These are phyloP conservation scores for Prunella vulgaris DNA, from an alignment of 257 asterid genomes.

Conservation along the genomic window DNA sequence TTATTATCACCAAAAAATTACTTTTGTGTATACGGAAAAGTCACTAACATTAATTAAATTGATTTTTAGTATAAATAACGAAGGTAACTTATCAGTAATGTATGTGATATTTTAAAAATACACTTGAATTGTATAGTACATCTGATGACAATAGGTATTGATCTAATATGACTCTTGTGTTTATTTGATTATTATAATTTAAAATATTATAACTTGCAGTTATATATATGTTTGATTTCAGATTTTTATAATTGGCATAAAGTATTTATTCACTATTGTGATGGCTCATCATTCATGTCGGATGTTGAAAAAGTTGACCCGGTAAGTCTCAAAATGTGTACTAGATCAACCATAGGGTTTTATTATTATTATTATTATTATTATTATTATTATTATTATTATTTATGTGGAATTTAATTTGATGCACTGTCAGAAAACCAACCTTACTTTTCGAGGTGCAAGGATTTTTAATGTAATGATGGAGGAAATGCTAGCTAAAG, in stretches of 20 bases:
- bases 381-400: background rate
- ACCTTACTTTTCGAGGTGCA: slow-evolving; percentile 24
- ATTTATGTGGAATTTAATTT: background rate
- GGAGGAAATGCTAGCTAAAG: slow-evolving; percentile 27
- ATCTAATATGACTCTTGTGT: no score
- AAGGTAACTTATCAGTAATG: no score
- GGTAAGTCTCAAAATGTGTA: slow-evolving; percentile 16
- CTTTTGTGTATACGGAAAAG: no score
- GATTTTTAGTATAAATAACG: no score
- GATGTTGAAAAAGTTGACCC: slow-evolving; percentile 28
- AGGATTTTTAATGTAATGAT: slow-evolving; percentile 24
- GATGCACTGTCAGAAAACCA: slow-evolving; percentile 2
- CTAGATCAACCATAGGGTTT: background rate
- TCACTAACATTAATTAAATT: no score
- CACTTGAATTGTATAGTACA: no score
- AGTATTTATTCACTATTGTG: slow-evolving; percentile 31
- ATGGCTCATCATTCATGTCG: slow-evolving; percentile 31
- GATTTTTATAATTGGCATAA: slow-evolving; percentile 39
- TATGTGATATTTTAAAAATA: no score
- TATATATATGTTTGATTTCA: background rate
- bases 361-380: no score
- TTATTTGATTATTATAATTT: no score
- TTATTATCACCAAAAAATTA: no score
- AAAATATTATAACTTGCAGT: no score
- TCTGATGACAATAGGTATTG: no score